phyloP scores from a whole-genome alignment of 2,329 filamentous ascomycete genomes.

The Paraphaeosphaeria minitans region DNA sequence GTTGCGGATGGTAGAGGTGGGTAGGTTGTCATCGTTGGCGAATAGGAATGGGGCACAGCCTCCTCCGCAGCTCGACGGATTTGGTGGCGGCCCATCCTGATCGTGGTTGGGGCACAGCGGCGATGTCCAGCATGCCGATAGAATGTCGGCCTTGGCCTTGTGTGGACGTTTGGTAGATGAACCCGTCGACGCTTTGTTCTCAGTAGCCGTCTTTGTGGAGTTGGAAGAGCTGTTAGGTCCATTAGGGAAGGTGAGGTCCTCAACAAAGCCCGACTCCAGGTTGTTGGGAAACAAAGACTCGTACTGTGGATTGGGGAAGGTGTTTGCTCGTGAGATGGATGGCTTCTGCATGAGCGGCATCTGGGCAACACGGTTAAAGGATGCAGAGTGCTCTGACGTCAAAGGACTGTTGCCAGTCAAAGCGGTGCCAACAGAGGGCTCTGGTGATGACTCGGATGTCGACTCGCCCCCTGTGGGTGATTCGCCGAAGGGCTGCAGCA shows the following conservation, averaged over 20 bases:
- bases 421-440: constrained; percentile 30
- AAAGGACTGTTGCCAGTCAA: constrained; percentile 24
- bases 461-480: constrained; percentile 37
- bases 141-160: constrained; percentile 43
- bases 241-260: constrained; percentile 45
- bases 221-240: constrained; percentile 35
- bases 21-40: constrained; percentile 40
- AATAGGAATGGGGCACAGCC: constrained; percentile 50
- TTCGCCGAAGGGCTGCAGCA: constrained; percentile 45
- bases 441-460: constrained; percentile 47
- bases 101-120: constrained; percentile 49
- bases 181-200: constrained; percentile 18
- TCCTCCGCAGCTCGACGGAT: constrained; percentile 48
- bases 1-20: constrained; percentile 34
- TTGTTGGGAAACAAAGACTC: constrained; percentile 46
- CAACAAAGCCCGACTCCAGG: constrained; percentile 41
- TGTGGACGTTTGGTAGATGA: constrained; percentile 38
- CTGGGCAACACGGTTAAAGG: constrained; percentile 32
- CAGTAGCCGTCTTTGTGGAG: constrained; percentile 15
- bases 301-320: constrained; percentile 42
- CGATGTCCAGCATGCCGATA: constrained; percentile 50
- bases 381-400: constrained; percentile 31
- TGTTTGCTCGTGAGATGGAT: constrained; percentile 34
- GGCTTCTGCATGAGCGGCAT: constrained; percentile 34
- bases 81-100: constrained; percentile 44